Conservation (phyloP, 2,329 filamentous ascomycete genomes). For the Aspergillus versicolor region DNA sequence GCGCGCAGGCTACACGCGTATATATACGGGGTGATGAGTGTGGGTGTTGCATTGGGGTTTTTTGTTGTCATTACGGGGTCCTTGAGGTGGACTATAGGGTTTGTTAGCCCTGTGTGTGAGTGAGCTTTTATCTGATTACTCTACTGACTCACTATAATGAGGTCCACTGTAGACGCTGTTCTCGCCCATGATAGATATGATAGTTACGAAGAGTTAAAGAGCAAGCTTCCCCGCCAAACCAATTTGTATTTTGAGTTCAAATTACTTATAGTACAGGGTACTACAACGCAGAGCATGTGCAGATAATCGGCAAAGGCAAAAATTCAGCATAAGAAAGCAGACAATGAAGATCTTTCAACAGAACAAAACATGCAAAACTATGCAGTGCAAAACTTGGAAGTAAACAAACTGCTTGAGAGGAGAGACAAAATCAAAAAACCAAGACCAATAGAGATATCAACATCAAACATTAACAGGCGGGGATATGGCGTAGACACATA, state of each 20-base stretch:
- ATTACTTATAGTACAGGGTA: conserved; percentile 43
- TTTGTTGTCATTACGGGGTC: conserved; percentile 57
- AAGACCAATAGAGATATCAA: conserved; percentile 9
- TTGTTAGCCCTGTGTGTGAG: conserved; percentile 34
- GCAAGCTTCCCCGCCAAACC: conserved; percentile 29
- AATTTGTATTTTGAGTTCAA: conserved; percentile 28
- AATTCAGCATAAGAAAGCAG: background rate
- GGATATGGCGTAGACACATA: conserved; percentile 27
- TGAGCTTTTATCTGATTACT: conserved; percentile 5
- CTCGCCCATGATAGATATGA: background rate
- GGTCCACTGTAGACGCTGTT: background rate
- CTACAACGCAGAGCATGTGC: conserved; percentile 32
- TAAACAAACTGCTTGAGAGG: conserved; percentile 17
- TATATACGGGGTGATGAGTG: conserved; percentile 52
- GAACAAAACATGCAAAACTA: conserved; percentile 12
- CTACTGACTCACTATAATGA: background rate
- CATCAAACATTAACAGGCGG: conserved; percentile 17
- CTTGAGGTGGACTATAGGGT: conserved; percentile 53
- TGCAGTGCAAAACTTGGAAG: background rate
- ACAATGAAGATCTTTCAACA: conserved; percentile 4
- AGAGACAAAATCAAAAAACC: conserved; percentile 14
- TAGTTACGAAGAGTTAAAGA: background rate
- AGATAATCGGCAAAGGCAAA: conserved; percentile 15
- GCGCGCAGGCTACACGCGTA: conserved; percentile 60
- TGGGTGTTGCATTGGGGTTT: conserved; percentile 48